These are phyloP conservation scores for Tausonia pullulans DNA, from an alignment of 1,284 basidiomycete genomes.

Conservation along the genomic window DNA sequence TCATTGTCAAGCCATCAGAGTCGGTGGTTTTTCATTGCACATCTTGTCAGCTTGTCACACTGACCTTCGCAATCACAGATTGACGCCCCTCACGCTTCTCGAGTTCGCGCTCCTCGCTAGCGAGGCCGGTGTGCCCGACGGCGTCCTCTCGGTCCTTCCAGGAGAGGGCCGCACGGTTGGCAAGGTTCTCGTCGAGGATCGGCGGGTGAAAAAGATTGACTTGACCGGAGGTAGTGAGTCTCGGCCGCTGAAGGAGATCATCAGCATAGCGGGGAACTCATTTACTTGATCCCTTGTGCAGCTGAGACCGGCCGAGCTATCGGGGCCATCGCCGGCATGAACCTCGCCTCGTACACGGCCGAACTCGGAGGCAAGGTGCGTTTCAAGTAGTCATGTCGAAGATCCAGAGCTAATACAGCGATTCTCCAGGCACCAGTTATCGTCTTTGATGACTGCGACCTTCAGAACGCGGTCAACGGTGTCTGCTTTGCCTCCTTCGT, in stretches of 20 bases:
- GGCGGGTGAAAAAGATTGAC: constrained; percentile 62
- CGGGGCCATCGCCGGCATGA: constrained; percentile 56
- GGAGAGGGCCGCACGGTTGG: constrained; percentile 55
- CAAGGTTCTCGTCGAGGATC: constrained; percentile 51
- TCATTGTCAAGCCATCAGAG: constrained; percentile 72
- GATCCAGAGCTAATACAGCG: background rate
- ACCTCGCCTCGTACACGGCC: constrained; percentile 61
- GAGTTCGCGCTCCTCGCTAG: constrained; percentile 55
- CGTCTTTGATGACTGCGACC: constrained; percentile 61
- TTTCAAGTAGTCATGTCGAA: background rate
- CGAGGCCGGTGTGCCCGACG: constrained; percentile 59
- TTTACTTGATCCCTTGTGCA: background rate
- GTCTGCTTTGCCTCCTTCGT: constrained; percentile 69
- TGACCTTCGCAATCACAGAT: constrained; percentile 32
- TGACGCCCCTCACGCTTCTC: constrained; percentile 64
- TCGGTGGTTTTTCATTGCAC: constrained; percentile 22
- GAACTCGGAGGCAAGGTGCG: constrained; percentile 67
- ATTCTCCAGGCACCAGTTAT: constrained; percentile 54
- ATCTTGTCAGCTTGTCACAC: background rate
- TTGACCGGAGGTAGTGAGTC: constrained; percentile 39
- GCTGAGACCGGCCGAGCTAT: constrained; percentile 54
- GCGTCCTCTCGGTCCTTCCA: constrained; percentile 59
- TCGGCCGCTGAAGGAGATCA: too few species aligned
- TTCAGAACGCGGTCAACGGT: constrained; percentile 59
- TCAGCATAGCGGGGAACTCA: background rate